Evolutionary conservation across 1,284 basidiomycete species (phyloP).

Genomic region (Cutaneotrichosporon sp.): DNA sequence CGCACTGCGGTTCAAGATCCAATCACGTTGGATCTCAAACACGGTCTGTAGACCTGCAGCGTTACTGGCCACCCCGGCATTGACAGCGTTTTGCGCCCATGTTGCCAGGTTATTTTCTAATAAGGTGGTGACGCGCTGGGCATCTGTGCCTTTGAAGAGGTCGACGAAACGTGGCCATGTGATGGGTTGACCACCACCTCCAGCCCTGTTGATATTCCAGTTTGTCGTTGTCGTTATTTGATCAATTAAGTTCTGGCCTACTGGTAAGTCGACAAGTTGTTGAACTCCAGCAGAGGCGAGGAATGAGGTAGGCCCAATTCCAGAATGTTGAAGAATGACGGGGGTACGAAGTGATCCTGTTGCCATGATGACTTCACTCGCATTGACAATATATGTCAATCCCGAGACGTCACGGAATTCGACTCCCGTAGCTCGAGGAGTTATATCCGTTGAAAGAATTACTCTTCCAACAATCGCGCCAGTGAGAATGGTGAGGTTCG

Average conservation of each 20-base stretch:
- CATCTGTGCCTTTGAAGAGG: constrained; percentile 31
- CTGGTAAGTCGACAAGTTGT: constrained; percentile 44
- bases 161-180: constrained; percentile 43
- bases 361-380: constrained; percentile 54
- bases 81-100: constrained; percentile 45
- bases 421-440: constrained; percentile 38
- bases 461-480: constrained; percentile 40
- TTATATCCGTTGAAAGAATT: constrained; percentile 27
- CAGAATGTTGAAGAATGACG: constrained; percentile 53
- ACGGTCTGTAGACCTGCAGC: constrained; percentile 36
- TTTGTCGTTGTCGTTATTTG: constrained; percentile 49
- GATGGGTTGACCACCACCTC: constrained; percentile 29
- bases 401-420: constrained; percentile 35
- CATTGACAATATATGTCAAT: constrained; percentile 39
- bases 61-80: constrained; percentile 36
- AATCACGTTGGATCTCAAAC: constrained; percentile 46
- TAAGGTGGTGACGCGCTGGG: constrained; percentile 22
- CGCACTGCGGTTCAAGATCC: constrained; percentile 44
- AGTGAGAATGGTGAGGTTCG: constrained; percentile 44
- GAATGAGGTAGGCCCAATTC: constrained; percentile 50
- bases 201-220: constrained; percentile 25
- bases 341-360: constrained; percentile 55
- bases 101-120: constrained; percentile 38
- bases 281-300: constrained; percentile 43
- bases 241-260: constrained; percentile 53